Conservation (phyloP, 164 flowering plant genomes). For the Annona squamosa region DNA sequence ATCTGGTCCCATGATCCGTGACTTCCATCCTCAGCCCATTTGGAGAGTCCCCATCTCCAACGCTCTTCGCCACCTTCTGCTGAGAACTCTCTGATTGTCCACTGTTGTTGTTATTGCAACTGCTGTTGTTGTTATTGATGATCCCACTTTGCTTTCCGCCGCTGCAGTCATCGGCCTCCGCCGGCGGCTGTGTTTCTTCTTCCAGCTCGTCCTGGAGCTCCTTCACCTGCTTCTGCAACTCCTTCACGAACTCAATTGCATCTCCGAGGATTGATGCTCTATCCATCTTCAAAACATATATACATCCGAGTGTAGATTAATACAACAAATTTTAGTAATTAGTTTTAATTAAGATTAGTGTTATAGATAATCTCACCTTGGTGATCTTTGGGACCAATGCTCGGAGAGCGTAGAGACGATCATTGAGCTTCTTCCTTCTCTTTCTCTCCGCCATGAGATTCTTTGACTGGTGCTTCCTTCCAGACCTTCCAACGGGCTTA, state of each 20-base stretch:
- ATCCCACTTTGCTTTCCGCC: slow-evolving; percentile 11
- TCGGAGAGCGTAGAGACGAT: slow-evolving; percentile 64
- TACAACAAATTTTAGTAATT: too few relatives aligned
- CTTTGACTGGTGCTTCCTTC: slow-evolving; percentile 54
- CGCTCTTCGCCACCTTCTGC: slow-evolving; percentile 16
- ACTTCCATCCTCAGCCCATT: slow-evolving; percentile 24
- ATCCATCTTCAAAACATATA: slow-evolving; percentile 47
- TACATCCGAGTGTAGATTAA: too few relatives aligned
- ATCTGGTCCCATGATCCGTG: slow-evolving; percentile 16
- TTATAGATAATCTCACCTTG: slow-evolving; percentile 39
- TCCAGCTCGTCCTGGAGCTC: slow-evolving; percentile 79
- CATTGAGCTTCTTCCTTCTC: slow-evolving; percentile 93
- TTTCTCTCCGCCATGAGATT: slow-evolving; percentile 88
- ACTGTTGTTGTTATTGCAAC: slow-evolving; percentile 4
- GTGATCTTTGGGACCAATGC: slow-evolving; percentile 84
- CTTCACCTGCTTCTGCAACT: slow-evolving; percentile 64
- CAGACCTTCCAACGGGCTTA: slow-evolving; percentile 37
- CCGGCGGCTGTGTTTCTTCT: slow-evolving; percentile 31
- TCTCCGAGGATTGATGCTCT: slow-evolving; percentile 83
- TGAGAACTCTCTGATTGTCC: slow-evolving; percentile 19
- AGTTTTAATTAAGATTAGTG: not conserved
- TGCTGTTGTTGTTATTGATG: slow-evolving; percentile 6
- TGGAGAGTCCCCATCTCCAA: slow-evolving; percentile 21
- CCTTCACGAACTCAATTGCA: slow-evolving; percentile 76
- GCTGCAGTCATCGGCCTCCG: slow-evolving; percentile 24